A percentile compares a stretch with the other conserved stretches of the same genome.
phyloP scores from a whole-genome alignment of 108 stramenopile genomes.

The Nitzschia palea region DNA sequence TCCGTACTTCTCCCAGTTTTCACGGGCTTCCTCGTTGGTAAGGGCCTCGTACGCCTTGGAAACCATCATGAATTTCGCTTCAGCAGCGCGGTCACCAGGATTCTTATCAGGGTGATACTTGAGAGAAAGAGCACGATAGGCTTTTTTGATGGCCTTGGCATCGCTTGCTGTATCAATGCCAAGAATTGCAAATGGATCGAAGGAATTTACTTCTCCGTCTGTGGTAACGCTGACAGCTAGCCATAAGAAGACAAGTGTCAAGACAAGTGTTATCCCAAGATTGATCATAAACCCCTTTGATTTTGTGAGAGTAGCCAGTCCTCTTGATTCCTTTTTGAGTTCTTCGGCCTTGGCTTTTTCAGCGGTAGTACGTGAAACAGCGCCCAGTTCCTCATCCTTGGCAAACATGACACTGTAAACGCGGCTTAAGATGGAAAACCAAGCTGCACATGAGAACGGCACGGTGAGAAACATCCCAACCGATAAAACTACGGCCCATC shows the following conservation, averaged over 20 bases:
- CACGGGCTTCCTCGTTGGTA: slow-evolving; percentile 85
- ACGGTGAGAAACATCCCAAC: slow-evolving; percentile 1
- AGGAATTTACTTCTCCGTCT: slow-evolving; percentile 90
- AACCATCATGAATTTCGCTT: slow-evolving; percentile 96
- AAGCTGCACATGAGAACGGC: slow-evolving; percentile 52
- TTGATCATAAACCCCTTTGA: slow-evolving; percentile 70
- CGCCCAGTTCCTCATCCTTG: slow-evolving; percentile 77
- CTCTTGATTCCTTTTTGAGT: slow-evolving; percentile 75
- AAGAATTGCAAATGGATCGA: slow-evolving; percentile 91
- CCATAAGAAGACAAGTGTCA: slow-evolving; percentile 70
- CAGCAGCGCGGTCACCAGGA: slow-evolving; percentile 85
- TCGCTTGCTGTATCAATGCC: slow-evolving; percentile 78
- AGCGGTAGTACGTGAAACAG: slow-evolving; percentile 79
- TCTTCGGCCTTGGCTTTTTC: slow-evolving; percentile 85
- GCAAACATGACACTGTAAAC: slow-evolving; percentile 58
- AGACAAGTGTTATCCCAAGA: slow-evolving; percentile 56
- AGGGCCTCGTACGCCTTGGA: slow-evolving; percentile 95
- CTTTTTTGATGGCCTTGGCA: slow-evolving; percentile 87
- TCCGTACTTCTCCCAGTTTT: slow-evolving; percentile 96
- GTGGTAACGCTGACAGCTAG: slow-evolving; percentile 58
- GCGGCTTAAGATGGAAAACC: slow-evolving; percentile 67
- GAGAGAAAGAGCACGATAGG: slow-evolving; percentile 80
- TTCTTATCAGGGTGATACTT: slow-evolving; percentile 95
- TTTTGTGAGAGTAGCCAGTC: slow-evolving; percentile 53
- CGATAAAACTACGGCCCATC: neutral